These are phyloP conservation scores for Pichia kudriavzevii DNA, from an alignment of 1,139 yeast genomes.

Conservation along the genomic window DNA sequence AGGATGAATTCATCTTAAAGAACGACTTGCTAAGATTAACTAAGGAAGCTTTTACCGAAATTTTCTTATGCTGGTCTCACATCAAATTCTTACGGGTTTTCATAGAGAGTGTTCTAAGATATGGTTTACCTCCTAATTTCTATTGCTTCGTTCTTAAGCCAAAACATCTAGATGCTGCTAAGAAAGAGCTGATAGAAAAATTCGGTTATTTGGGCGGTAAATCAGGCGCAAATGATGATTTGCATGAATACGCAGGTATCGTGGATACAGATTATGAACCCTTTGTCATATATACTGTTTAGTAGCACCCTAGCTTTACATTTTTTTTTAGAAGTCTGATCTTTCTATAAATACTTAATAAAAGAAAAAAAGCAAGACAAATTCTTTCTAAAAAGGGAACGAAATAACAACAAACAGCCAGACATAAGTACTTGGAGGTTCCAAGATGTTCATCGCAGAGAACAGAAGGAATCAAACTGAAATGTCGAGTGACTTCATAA, in stretches of 20 bases:
- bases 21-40: slow-evolving; percentile 77
- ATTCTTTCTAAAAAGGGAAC: neutral
- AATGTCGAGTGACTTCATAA: too few relatives aligned
- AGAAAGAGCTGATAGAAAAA: slow-evolving; percentile 58
- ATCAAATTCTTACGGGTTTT: slow-evolving; percentile 56
- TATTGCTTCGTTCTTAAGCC: slow-evolving; percentile 53
- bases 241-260: slow-evolving; percentile 82
- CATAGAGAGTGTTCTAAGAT: slow-evolving; percentile 71
- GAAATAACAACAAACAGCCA: neutral
- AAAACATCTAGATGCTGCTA: slow-evolving; percentile 48
- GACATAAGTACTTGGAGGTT: too few relatives aligned
- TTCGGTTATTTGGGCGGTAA: slow-evolving; percentile 90
- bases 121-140: slow-evolving; percentile 94
- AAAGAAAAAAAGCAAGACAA: neutral
- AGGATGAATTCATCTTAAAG: slow-evolving; percentile 65
- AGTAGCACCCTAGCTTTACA: neutral
- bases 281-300: slow-evolving; percentile 68
- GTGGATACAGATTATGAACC: slow-evolving; percentile 96
- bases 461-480: neutral
- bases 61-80: slow-evolving; percentile 82
- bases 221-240: slow-evolving; percentile 59
- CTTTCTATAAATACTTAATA: neutral
- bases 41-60: slow-evolving; percentile 81
- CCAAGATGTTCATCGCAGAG: too few relatives aligned
- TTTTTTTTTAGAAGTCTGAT: neutral